phyloP scores from a whole-genome alignment of 1,284 basidiomycete species.

The Wallemia mellicola region DNA sequence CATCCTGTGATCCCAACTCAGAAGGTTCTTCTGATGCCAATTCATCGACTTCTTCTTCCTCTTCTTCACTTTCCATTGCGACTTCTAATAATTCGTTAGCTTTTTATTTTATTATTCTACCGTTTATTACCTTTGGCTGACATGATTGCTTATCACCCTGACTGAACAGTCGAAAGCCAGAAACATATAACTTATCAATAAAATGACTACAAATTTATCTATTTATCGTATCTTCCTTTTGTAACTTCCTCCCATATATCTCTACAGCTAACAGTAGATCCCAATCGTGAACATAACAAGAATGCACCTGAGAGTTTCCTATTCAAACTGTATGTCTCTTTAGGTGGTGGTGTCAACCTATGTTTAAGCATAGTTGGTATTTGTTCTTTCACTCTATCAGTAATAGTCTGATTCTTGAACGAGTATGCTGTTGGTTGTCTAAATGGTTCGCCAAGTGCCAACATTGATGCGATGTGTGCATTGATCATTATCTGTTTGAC shows the following conservation, averaged over 20 bases:
- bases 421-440: conserved; percentile 23
- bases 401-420: conserved; percentile 37
- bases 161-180: too few relatives aligned
- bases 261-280: conserved; percentile 42
- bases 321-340: conserved; percentile 83
- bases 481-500: conserved; percentile 41
- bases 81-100: too few relatives aligned
- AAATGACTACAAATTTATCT: background rate
- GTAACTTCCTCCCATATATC: conserved; percentile 37
- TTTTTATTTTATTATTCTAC: too few relatives aligned
- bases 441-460: conserved; percentile 45
- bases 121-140: too few relatives aligned
- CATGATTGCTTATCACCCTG: too few relatives aligned
- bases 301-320: conserved; percentile 83
- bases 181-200: background rate
- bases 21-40: background rate
- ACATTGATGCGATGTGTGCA: conserved; percentile 63
- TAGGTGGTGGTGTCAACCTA: conserved; percentile 66
- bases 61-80: conserved; percentile 2
- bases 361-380: conserved; percentile 80
- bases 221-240: background rate
- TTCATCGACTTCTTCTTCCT: conserved; percentile 2
- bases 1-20: too few relatives aligned
- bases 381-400: conserved; percentile 36
- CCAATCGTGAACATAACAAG: conserved; percentile 54